A percentile compares a stretch with the other conserved stretches of the same genome.
These are phyloP conservation scores for Aureobasidium zeae DNA, from an alignment of 2,329 filamentous ascomycete genomes.

Conservation along the genomic window DNA sequence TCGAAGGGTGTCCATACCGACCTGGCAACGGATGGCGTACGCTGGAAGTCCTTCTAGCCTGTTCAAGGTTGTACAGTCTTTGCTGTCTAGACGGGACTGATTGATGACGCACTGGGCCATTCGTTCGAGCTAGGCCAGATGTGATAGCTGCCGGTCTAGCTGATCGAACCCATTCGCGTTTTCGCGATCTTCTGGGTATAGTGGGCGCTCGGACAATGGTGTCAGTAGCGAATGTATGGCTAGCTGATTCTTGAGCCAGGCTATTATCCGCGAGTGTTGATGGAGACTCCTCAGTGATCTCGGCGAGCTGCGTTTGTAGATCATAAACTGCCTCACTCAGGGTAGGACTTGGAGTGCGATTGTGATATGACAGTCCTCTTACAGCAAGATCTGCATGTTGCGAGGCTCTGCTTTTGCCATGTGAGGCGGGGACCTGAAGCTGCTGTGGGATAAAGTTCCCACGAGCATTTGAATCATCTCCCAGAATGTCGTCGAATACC, in stretches of 20 bases:
- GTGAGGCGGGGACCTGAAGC: neutral
- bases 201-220: constrained; percentile 26
- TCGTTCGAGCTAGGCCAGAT: neutral
- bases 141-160: no score
- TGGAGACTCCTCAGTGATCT: constrained; percentile 22
- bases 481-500: constrained; percentile 21
- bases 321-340: constrained; percentile 39
- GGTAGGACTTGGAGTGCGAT: constrained; percentile 32
- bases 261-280: neutral
- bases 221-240: constrained; percentile 21
- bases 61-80: neutral
- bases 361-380: neutral
- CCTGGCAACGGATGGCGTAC: neutral
- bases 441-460: constrained; percentile 1
- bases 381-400: neutral
- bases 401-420: neutral
- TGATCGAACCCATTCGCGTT: constrained; percentile 28
- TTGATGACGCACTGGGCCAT: neutral
- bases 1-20: no score
- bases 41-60: constrained; percentile 5
- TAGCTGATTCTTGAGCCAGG: constrained; percentile 21
- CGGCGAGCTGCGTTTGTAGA: constrained; percentile 23
- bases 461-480: constrained; percentile 15
- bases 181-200: constrained; percentile 35
- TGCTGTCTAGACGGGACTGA: neutral